Evolutionary conservation across 148 eudicot species (phyloP), one percentile per base, ranked within the genome.

Genomic region (Drosera capensis): DNA sequence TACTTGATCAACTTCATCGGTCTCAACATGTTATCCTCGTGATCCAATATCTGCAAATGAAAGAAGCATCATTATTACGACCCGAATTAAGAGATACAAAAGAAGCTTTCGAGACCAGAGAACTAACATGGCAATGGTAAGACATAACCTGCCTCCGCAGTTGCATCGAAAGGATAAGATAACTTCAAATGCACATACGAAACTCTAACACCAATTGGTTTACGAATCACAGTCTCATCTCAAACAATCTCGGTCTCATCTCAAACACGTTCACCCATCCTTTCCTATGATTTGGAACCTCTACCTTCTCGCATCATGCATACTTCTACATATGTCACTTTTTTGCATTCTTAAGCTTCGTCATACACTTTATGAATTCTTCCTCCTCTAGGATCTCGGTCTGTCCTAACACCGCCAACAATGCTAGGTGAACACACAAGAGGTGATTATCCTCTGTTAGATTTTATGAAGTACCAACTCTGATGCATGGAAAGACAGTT

Each of bases 251-350:
- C 1, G 96, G 96, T 43, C 25, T 49, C 81, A 86, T 73, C 62
- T 86, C 82, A 65, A 45, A 86, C 60, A 82, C 93, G 20, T 86
- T 86, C 58, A 81, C 82, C 96, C 96, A 86, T 20, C 96, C 96
- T 46, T 43, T 64, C 66, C 82, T 93, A 5, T 78, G 72, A 3
- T 20, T 51, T 1, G 58, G 61, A 30, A 82, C 83, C 9, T 14
- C 14, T 15, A 39, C 14, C 60, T 41, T 60, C 30, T 51, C 46
- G 20, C 86, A 82, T 17, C 54, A 63, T 9, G 73, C 73, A 20
- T 78, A 66, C 22, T 54, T 54, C 38, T 43, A 21, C 5, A 78
- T 31, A 21, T 59, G 7, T 57, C 94, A 82, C 45, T 50, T 73
- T 17, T 50, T 36, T 15, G 94, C 86, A 14, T 82, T 69, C 42